Evolutionary conservation across 129 eudicot genomes (phyloP).

Genomic region (Gnaphalium uliginosum): DNA sequence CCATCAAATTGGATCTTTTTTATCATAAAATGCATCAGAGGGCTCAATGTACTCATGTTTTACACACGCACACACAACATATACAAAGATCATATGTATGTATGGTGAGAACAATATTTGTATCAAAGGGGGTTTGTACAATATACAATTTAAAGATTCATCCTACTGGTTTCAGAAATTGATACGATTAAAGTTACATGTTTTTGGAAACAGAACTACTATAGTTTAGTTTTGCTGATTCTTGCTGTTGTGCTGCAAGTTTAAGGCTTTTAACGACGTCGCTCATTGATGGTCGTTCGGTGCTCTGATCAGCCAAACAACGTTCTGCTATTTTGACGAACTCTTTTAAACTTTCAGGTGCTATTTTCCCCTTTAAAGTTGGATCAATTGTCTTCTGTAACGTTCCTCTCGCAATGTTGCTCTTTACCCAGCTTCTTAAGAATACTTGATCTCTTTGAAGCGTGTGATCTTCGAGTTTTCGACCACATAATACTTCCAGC

Average conservation of each 20-base stretch:
- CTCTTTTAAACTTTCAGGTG: conserved; percentile 34
- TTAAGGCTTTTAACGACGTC: conserved; percentile 36
- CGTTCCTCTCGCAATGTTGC: conserved; percentile 28
- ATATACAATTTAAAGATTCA: conserved; percentile 10
- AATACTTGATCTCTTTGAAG: conserved; percentile 42
- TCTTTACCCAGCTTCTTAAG: conserved; percentile 40
- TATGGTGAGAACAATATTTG: conserved; percentile 24
- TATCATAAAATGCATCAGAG: not conserved
- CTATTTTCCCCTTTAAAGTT: conserved; percentile 35
- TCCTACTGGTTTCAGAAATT: not conserved
- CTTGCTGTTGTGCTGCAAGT: conserved; percentile 36
- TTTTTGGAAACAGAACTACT: conserved; percentile 12
- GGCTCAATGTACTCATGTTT: conserved; percentile 7
- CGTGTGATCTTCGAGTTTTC: conserved; percentile 39
- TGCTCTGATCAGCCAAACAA: conserved; percentile 35
- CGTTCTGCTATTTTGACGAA: conserved; percentile 34
- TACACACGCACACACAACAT: not conserved
- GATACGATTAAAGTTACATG: not conserved
- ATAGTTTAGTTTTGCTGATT: conserved; percentile 23
- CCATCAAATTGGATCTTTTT: conserved; percentile 2
- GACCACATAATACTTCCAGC: conserved; percentile 38
- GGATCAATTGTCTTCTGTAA: conserved; percentile 23
- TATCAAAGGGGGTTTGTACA: conserved; percentile 27
- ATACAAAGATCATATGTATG: conserved; percentile 9
- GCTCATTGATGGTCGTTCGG: conserved; percentile 35